Percentiles rank a stretch among this genome's conserved stretches.
Evolutionary conservation across 2,329 filamentous ascomycete species (phyloP).

Genomic region (Didymella pomorum): DNA sequence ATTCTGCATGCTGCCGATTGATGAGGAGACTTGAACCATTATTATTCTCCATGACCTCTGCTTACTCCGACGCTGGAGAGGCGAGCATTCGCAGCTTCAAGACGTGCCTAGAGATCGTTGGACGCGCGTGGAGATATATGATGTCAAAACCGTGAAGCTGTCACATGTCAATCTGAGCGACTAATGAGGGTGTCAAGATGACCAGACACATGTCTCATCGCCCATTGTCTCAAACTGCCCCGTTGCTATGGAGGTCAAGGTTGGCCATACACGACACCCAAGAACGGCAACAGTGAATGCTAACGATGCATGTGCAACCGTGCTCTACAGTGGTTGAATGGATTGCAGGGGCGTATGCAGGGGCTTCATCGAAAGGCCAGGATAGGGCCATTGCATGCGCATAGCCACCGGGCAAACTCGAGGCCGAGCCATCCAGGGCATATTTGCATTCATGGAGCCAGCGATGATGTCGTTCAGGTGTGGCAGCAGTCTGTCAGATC

Average conservation of each 20-base stretch:
- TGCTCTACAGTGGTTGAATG: constrained; percentile 17
- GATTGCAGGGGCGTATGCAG: constrained; percentile 28
- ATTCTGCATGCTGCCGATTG: not conserved
- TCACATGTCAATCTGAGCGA: not conserved
- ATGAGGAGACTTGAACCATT: too few relatives aligned
- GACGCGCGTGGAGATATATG: not conserved
- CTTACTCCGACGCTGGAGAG: not conserved
- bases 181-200: not conserved
- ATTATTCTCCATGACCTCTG: too few relatives aligned
- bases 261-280: not conserved
- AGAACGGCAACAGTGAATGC: constrained; percentile 10
- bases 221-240: not conserved
- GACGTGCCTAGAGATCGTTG: not conserved
- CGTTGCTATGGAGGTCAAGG: constrained; percentile 1
- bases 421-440: not conserved
- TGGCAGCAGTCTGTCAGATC: constrained; percentile 8
- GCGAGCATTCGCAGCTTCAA: not conserved
- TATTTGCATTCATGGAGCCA: constrained; percentile 3
- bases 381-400: constrained; percentile 13
- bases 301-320: constrained; percentile 22
- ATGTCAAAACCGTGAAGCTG: not conserved
- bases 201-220: not conserved
- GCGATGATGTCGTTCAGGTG: constrained; percentile 1
- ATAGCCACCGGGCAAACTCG: constrained; percentile 9
- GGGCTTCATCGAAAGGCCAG: constrained; percentile 20